Conservation (phyloP, 768 basidiomycete genomes). For the Amanita fuliginea region DNA sequence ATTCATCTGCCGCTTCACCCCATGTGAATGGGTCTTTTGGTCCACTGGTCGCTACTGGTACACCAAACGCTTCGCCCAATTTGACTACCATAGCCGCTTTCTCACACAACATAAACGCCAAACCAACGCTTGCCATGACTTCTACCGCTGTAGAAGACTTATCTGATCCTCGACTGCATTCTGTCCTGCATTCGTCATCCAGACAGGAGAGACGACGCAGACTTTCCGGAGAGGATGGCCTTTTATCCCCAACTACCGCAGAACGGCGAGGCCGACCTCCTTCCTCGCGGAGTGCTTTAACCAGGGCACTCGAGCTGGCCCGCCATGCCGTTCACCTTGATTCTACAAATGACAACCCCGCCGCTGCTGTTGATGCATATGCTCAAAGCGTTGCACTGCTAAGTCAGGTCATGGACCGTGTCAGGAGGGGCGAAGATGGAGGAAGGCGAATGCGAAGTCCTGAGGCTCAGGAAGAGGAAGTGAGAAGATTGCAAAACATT, state of each 20-base stretch:
- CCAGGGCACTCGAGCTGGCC: slow-evolving; percentile 77
- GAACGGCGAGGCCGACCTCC: slow-evolving; percentile 35
- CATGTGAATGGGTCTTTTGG: slow-evolving; percentile 17
- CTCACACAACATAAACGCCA: slow-evolving; percentile 36
- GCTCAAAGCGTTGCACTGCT: slow-evolving; percentile 77
- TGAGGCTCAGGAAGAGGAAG: slow-evolving; percentile 88
- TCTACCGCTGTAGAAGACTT: slow-evolving; percentile 33
- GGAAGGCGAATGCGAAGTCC: slow-evolving; percentile 64
- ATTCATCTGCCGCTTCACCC: slow-evolving; percentile 14
- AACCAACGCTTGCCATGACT: slow-evolving; percentile 18
- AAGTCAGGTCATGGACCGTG: slow-evolving; percentile 88
- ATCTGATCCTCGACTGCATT: slow-evolving; percentile 48
- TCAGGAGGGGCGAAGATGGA: slow-evolving; percentile 75
- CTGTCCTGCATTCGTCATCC: slow-evolving; percentile 31
- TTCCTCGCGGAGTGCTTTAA: slow-evolving; percentile 79
- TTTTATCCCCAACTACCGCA: slow-evolving; percentile 4
- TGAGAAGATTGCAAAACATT: slow-evolving; percentile 75
- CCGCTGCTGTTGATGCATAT: slow-evolving; percentile 84
- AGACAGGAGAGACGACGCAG: slow-evolving; percentile 16
- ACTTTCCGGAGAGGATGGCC: slow-evolving; percentile 11
- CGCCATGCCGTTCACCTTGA: slow-evolving; percentile 86
- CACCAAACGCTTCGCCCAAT: slow-evolving; percentile 32
- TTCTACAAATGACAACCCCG: slow-evolving; percentile 78
- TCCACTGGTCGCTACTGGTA: slow-evolving; percentile 26
- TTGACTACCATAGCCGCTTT: slow-evolving; percentile 52